Conservation (phyloP, 345 rosid species). For the Orychophragmus violaceus region DNA sequence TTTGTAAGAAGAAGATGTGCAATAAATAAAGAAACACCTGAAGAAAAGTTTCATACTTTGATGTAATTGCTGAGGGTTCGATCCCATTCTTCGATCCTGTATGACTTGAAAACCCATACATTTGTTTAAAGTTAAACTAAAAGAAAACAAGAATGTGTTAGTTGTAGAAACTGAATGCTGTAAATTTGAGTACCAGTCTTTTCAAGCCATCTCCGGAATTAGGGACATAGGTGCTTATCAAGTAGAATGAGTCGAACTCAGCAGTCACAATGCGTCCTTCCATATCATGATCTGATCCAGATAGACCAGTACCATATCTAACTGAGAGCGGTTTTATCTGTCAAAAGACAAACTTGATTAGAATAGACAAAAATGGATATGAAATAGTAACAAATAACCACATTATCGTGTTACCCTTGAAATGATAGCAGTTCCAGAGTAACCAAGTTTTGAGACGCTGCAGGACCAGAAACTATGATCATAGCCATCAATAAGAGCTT, state of each 20-base stretch:
- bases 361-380: background rate
- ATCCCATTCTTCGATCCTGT: conserved; percentile 82
- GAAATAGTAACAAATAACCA: conserved; percentile 1
- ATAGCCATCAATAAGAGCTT: conserved; percentile 61
- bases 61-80: conserved; percentile 61
- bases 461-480: conserved; percentile 90
- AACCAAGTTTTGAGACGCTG: conserved; percentile 83
- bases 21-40: background rate
- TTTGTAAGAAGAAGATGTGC: background rate
- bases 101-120: conserved; percentile 41
- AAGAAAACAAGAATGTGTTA: background rate
- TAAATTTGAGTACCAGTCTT: conserved; percentile 64
- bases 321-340: conserved; percentile 91
- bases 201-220: conserved; percentile 95
- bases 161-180: conserved; percentile 3
- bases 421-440: conserved; percentile 90
- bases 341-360: conserved; percentile 21
- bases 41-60: conserved; percentile 50
- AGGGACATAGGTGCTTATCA: conserved; percentile 71
- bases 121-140: conserved; percentile 4
- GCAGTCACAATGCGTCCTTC: conserved; percentile 90
- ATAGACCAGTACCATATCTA: conserved; percentile 71
- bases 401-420: conserved; percentile 56
- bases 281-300: conserved; percentile 69
- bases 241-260: conserved; percentile 79